Evolutionary conservation across 208 protist species (phyloP).

Genomic region (Trypanosoma scelopori): DNA sequence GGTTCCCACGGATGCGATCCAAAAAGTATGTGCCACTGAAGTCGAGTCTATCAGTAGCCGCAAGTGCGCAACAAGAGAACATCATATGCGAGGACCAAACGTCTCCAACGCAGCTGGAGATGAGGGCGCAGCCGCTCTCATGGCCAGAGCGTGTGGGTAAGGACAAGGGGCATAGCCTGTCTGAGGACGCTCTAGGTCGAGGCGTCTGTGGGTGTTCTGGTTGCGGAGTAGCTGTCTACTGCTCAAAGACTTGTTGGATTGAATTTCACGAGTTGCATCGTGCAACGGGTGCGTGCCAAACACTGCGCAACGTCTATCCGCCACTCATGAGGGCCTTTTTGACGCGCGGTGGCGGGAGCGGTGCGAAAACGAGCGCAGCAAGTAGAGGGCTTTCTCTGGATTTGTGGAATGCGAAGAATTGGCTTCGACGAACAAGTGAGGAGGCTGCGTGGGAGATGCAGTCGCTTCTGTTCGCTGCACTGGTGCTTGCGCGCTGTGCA

Average conservation of each 20-base stretch:
- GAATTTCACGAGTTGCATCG: conserved; percentile 36
- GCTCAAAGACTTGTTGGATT: conserved; percentile 47
- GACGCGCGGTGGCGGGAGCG: background rate
- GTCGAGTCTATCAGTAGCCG: conserved; percentile 33
- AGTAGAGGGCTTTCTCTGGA: conserved; percentile 6
- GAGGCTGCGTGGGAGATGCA: conserved; percentile 52
- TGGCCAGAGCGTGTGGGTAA: conserved; percentile 30
- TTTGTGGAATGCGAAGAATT: conserved; percentile 37
- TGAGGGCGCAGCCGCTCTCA: background rate
- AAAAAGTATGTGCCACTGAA: conserved; percentile 45
- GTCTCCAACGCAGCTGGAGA: background rate
- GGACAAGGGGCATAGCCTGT: conserved; percentile 6
- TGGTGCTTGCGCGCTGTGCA: conserved; percentile 30
- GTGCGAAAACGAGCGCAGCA: conserved; percentile 3
- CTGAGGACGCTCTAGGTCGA: conserved; percentile 15
- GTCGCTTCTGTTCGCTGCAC: conserved; percentile 38
- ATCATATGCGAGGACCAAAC: conserved; percentile 29
- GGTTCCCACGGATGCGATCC: conserved; percentile 49
- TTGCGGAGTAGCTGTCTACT: conserved; percentile 67
- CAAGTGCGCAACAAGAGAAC: conserved; percentile 34
- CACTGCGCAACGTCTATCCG: conserved; percentile 54
- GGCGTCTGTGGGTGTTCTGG: conserved; percentile 48
- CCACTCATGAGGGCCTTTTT: conserved; percentile 44
- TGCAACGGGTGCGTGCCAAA: conserved; percentile 44
- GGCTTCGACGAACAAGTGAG: conserved; percentile 46